Evolutionary conservation across 2,329 filamentous ascomycete genomes (phyloP), one percentile per base, ranked within the genome.

Genomic region (Setomelanomma holmii): DNA sequence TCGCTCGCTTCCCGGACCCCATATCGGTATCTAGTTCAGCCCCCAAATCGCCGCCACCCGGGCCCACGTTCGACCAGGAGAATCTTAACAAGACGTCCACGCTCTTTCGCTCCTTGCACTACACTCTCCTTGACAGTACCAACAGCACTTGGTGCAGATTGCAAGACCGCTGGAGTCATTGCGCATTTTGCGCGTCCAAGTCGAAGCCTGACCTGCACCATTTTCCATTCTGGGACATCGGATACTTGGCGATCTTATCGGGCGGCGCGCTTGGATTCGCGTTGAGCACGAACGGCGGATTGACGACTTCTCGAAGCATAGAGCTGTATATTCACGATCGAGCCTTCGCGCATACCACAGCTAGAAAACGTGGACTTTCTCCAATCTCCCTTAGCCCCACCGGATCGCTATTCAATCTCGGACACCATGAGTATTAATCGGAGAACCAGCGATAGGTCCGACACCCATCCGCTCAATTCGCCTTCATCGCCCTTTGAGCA

Each of bases 341-440:
- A 19, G 17, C n/a, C n/a, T n/a, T n/a, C n/a, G n/a, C n/a, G n/a
- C n/a, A n/a, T n/a, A n/a, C n/a, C n/a, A n/a, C n/a, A n/a, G n/a
- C n/a, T n/a, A n/a, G n/a, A n/a, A n/a, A n/a, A n/a, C n/a, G n/a
- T n/a, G n/a, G n/a, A n/a, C n/a, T n/a, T n/a, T n/a, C n/a, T n/a
- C n/a, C n/a, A n/a, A n/a, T n/a, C n/a, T n/a, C n/a, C n/a, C n/a
- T n/a, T n/a, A n/a, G n/a, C n/a, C n/a, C n/a, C n/a, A n/a, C n/a
- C n/a, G n/a, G n/a, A n/a, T n/a, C n/a, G n/a, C n/a, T n/a, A n/a
- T n/a, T n/a, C n/a, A n/a, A n/a, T n/a, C n/a, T n/a, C n/a, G n/a
- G n/a, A n/a, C 5, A 40, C 16, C 17, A 61, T 61, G 58, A 55
- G 55, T 11, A 49, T 40, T 5, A 46, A 20, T 16, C 52, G 50